phyloP scores from a whole-genome alignment of 805 yeast genomes.

The Myxozyma sirexii region DNA sequence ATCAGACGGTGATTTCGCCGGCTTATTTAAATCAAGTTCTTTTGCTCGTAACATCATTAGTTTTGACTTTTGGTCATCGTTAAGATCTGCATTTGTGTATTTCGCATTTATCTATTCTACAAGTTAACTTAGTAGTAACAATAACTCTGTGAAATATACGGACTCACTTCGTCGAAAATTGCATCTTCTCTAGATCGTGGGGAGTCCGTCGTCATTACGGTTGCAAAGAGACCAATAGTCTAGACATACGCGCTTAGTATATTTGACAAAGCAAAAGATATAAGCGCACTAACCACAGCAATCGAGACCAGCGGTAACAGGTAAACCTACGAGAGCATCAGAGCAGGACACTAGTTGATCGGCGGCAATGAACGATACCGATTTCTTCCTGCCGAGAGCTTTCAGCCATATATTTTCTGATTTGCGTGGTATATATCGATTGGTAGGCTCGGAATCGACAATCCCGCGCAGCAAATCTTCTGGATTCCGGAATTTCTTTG shows the following conservation, averaged over 20 bases:
- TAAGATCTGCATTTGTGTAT: not conserved
- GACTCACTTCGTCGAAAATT: not conserved
- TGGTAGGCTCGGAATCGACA: not conserved
- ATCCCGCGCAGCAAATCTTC: constrained; percentile 11
- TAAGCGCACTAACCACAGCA: not conserved
- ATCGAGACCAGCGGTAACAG: not conserved
- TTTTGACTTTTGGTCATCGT: not conserved
- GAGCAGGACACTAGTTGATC: no score
- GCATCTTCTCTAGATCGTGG: not conserved
- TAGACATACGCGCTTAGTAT: not conserved
- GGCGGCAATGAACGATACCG: no score
- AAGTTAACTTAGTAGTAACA: no score
- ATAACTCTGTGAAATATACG: no score
- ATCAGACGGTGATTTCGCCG: not conserved
- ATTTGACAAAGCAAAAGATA: not conserved
- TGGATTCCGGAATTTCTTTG: not conserved
- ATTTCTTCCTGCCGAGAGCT: constrained; percentile 15
- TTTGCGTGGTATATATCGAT: not conserved
- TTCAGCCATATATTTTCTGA: constrained; percentile 7
- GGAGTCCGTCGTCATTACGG: not conserved
- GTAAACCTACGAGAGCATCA: no score
- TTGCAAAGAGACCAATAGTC: not conserved
- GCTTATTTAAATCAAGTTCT: not conserved
- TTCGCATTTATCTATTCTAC: no score
- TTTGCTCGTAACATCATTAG: not conserved